A percentile compares a stretch with the other conserved stretches of the same genome.
These are phyloP conservation scores for Microsporum audouinii DNA, from an alignment of 2,329 filamentous ascomycete genomes.

Conservation along the genomic window DNA sequence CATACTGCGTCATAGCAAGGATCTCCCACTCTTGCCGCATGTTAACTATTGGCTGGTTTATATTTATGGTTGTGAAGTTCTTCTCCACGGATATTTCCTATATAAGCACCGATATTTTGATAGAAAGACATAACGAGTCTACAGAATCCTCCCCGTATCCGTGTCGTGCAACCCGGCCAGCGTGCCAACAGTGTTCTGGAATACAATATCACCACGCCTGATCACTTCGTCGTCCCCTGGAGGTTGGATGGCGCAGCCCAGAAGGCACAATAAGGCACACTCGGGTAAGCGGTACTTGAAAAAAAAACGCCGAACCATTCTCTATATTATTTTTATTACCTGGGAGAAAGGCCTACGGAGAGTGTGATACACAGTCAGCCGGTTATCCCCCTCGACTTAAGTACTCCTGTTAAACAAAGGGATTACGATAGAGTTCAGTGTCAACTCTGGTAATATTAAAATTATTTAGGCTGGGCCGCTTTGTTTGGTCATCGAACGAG, in stretches of 20 bases:
- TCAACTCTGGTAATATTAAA: background rate
- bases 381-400: background rate
- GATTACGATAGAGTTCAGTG: background rate
- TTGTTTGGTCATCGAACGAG: background rate
- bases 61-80: background rate
- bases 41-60: background rate
- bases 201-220: background rate
- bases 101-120: background rate
- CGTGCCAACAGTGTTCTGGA: background rate
- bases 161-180: background rate
- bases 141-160: background rate
- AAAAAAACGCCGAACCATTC: background rate
- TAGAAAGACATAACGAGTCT: too few relatives aligned
- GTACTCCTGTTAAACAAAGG: conserved; percentile 6
- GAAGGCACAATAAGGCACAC: background rate
- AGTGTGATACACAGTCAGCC: background rate
- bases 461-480: background rate
- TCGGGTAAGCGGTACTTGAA: background rate
- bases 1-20: background rate
- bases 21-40: background rate
- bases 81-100: background rate
- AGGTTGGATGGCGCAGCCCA: background rate
- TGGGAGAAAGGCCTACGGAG: background rate
- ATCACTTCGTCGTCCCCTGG: background rate
- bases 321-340: background rate